Base-by-base conservation (phyloP, 208 protist genomes). In the Lotmaria passim region DNA sequence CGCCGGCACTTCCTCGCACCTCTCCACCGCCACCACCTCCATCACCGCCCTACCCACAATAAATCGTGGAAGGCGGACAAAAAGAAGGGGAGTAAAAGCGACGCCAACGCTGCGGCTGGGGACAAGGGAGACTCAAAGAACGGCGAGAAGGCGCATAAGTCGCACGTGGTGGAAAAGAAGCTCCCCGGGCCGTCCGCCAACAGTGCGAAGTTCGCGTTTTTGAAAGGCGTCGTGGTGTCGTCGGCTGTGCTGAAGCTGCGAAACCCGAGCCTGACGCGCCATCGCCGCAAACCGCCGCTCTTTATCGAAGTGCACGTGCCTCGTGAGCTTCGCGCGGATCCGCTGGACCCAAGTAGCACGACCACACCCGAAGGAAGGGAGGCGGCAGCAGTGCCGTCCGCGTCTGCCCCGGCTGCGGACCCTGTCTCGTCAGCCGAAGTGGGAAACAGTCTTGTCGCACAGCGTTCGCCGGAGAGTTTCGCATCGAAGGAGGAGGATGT, bases 221-320 rank as follows among this genome's bases (percentile, higher is more conserved):
- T 78, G 19, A 61, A 78, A 23, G 78, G 75, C 33, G 70, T 75
- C 31, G 58, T 90, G 7, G 57, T 86, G 46, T 73, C 84, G 17
- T 24, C 72, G 34, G 19, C 14, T 0, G 66, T 75, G 47, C 68
- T 90, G 60, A 41, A 58, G 48, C 70, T 72, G 53, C 46, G 72
- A 24, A 85, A 86, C 48, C 56, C 57, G 0, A 14, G 11, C 2
- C 12, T 66, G 34, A 33, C 24, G n/a, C 59, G 38, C 0, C 58
- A 39, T 41, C 59, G 39, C 24, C 51, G 36, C 51, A 66, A 28
- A 19, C 59, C 51, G 19, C 51, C 46, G 10, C 69, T 56, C n/a
- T 67, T 68, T 36, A 46, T 47, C 21, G 59, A 51, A 23, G 59
- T 74, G 59, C 59, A 47, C 30, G 69, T 74, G 7, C 69, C 69